phyloP scores from a whole-genome alignment of 257 asterid genomes.

The Solanum verrucosum region DNA sequence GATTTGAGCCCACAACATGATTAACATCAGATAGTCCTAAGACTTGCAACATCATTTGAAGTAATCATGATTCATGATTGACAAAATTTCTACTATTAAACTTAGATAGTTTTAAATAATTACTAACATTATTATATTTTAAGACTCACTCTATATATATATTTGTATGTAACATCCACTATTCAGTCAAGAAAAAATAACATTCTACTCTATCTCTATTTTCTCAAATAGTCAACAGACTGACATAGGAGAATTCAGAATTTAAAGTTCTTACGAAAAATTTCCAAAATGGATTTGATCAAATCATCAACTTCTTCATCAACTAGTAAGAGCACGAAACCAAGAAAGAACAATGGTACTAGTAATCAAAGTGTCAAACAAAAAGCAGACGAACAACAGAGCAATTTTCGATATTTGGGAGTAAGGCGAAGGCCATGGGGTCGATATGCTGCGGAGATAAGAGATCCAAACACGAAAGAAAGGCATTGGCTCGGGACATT shows the following conservation, averaged over 20 bases:
- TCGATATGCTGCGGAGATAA: slow-evolving; percentile 77
- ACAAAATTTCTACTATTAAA: background rate
- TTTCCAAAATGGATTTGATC: background rate
- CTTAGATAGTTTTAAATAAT: background rate
- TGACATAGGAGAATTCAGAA: background rate
- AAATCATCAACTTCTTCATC: background rate
- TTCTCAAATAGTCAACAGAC: background rate
- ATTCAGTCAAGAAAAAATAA: background rate
- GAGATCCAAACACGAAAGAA: slow-evolving; percentile 81
- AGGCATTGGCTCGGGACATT: slow-evolving; percentile 87
- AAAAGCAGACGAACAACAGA: slow-evolving; percentile 6
- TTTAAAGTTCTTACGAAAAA: background rate
- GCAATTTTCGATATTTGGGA: slow-evolving; percentile 44
- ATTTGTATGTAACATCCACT: background rate
- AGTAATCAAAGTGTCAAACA: slow-evolving; percentile 3
- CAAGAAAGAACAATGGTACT: background rate
- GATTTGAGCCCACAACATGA: background rate
- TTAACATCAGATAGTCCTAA: background rate
- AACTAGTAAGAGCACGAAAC: background rate
- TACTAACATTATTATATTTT: background rate
- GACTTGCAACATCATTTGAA: background rate
- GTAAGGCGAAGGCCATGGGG: slow-evolving; percentile 91
- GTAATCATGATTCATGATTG: background rate
- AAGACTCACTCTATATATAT: background rate
- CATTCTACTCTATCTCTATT: background rate